Conservation (phyloP, 106 monocot genomes). For the Allium fistulosum region DNA sequence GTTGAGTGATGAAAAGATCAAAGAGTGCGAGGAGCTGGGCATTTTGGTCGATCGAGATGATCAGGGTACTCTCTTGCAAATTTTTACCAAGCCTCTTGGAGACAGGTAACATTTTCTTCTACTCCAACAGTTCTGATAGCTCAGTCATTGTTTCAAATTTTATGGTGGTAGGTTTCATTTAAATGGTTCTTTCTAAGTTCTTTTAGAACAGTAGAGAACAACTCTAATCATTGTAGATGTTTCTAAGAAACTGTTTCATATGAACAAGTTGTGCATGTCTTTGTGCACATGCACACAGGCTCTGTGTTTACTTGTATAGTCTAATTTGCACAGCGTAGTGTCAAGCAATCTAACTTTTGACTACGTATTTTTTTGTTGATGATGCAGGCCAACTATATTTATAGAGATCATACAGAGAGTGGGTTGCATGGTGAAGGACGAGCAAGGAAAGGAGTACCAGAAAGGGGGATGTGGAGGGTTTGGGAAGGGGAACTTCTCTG, state of each 20-base stretch:
- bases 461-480: constrained; percentile 95
- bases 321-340: no score
- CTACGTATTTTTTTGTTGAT: neutral
- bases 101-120: constrained; percentile 47
- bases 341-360: no score
- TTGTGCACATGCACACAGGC: no score
- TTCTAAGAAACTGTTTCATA: no score
- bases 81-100: constrained; percentile 92
- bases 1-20: constrained; percentile 72
- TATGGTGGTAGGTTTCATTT: no score
- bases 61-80: constrained; percentile 82
- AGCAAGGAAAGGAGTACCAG: constrained; percentile 58
- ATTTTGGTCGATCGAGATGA: constrained; percentile 86
- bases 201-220: no score
- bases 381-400: constrained; percentile 78
- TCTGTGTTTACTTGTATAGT: no score
- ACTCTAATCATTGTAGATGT: no score
- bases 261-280: no score
- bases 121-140: no score
- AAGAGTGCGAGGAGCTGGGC: constrained; percentile 79
- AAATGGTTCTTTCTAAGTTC: no score
- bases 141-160: no score
- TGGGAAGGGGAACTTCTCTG: constrained; percentile 92
- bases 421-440: constrained; percentile 78
- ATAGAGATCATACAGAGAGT: constrained; percentile 94